These are phyloP conservation scores for Pterula multifida DNA, from an alignment of 1,284 basidiomycete species.

Conservation along the genomic window DNA sequence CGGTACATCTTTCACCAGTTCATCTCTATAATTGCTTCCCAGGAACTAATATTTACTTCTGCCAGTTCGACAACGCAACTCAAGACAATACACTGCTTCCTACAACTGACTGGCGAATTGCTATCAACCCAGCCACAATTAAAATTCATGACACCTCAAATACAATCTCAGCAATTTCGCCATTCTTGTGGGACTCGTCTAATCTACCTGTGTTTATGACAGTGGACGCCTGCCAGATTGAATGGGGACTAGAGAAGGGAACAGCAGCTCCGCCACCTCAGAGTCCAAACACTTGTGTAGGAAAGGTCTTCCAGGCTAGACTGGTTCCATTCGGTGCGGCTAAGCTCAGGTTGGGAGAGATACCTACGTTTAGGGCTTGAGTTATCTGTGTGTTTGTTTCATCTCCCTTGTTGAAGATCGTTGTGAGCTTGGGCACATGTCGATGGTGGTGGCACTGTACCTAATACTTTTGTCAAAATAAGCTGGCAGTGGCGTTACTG, in stretches of 20 bases:
- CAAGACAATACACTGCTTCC: conserved; percentile 24
- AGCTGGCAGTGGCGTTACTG: no score
- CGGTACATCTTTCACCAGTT: conserved; percentile 15
- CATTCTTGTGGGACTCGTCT: conserved; percentile 24
- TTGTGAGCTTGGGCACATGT: no score
- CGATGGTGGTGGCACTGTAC: no score
- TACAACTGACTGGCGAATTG: conserved; percentile 23
- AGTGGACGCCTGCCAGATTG: conserved; percentile 22
- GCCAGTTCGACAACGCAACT: conserved; percentile 22
- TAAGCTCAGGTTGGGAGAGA: conserved; percentile 25
- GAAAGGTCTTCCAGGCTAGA: conserved; percentile 19
- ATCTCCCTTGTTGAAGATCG: no score
- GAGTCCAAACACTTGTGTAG: conserved; percentile 21
- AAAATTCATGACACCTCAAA: conserved; percentile 19
- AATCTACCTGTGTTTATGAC: conserved; percentile 25
- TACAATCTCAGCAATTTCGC: conserved; percentile 16
- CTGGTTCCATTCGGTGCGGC: conserved; percentile 26
- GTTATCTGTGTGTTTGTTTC: neutral
- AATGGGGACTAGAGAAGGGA: conserved; percentile 19
- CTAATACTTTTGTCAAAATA: no score
- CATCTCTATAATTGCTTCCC: neutral
- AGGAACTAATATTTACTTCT: neutral
- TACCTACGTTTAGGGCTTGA: conserved; percentile 19
- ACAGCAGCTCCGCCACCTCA: conserved; percentile 23
- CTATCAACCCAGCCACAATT: conserved; percentile 24